A percentile compares a stretch with the other conserved stretches of the same genome.
These are phyloP conservation scores for Collybia sp. DNA, from an alignment of 768 basidiomycete genomes.

Conservation along the genomic window DNA sequence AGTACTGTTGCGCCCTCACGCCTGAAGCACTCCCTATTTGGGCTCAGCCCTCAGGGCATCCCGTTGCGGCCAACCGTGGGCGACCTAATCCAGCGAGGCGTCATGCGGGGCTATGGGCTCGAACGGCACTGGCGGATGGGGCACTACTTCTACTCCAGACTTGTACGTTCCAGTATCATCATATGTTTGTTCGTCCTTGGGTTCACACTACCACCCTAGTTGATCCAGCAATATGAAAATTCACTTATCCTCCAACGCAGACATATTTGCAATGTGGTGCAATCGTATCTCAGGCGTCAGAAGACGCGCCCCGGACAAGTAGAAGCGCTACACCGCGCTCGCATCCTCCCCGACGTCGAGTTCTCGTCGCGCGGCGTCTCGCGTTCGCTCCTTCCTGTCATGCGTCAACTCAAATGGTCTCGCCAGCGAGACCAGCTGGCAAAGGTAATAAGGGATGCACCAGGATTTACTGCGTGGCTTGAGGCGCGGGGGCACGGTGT, in stretches of 20 bases:
- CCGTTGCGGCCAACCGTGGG: slow-evolving; percentile 58
- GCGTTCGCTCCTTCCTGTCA: slow-evolving; percentile 55
- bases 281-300: no score
- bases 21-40: slow-evolving; percentile 61
- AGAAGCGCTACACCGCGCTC: slow-evolving; percentile 35
- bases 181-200: slow-evolving; percentile 1
- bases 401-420: slow-evolving; percentile 70
- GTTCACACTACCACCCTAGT: slow-evolving; percentile 31
- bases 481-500: slow-evolving; percentile 46
- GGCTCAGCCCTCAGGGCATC: slow-evolving; percentile 46
- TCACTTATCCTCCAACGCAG: slow-evolving; percentile 47
- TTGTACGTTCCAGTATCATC: slow-evolving; percentile 36
- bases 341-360: slow-evolving; percentile 61
- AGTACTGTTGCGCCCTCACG: slow-evolving; percentile 63
- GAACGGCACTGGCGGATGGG: slow-evolving; percentile 66
- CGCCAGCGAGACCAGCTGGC: slow-evolving; percentile 60
- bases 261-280: slow-evolving; percentile 45
- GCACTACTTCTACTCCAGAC: slow-evolving; percentile 56
- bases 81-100: slow-evolving; percentile 65
- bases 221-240: slow-evolving; percentile 63
- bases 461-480: slow-evolving; percentile 48
- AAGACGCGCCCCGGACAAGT: no score
- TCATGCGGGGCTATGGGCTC: slow-evolving; percentile 64
- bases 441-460: slow-evolving; percentile 43
- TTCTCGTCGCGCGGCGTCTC: slow-evolving; percentile 52